Conservation (phyloP, 2,329 filamentous ascomycete genomes). For the Aspergillus pseudoviridinutans region DNA sequence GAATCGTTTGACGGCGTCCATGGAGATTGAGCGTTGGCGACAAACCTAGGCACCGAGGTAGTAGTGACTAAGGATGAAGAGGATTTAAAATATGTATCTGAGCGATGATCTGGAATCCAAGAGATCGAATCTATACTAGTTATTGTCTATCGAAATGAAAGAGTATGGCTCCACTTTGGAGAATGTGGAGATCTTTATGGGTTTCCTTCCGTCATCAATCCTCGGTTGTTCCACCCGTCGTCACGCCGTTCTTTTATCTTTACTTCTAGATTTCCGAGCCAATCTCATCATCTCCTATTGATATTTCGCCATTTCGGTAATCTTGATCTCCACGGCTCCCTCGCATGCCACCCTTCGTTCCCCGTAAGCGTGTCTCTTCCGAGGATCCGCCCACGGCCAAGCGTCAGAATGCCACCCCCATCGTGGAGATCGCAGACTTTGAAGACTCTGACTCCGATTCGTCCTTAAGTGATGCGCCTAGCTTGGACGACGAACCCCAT, state of each 20-base stretch:
- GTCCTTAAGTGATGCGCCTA: conserved; percentile 35
- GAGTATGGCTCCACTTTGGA: not conserved
- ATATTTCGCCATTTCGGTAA: not conserved
- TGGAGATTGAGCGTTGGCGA: conserved; percentile 8
- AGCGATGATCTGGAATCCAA: not conserved
- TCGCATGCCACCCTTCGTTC: conserved; percentile 46
- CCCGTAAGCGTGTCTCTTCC: conserved; percentile 39
- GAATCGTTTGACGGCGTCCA: conserved; percentile 65
- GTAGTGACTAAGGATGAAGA: not conserved
- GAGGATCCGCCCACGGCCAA: conserved; percentile 34
- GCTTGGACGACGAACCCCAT: conserved; percentile 54
- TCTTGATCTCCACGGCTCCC: not conserved
- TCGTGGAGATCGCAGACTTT: conserved; percentile 19
- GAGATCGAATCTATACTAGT: not conserved
- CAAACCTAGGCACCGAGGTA: conserved; percentile 6
- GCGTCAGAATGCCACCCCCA: conserved; percentile 28
- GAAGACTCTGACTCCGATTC: conserved; percentile 30
- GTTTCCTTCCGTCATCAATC: not conserved
- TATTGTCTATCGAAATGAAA: not conserved
- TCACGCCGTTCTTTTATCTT: conserved; percentile 1
- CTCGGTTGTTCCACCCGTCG: not conserved
- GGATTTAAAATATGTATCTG: not conserved
- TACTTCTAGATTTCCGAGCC: conserved; percentile 8
- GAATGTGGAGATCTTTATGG: not conserved
- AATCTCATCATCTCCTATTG: not conserved